These are phyloP conservation scores for Chaetomium globosum DNA, from an alignment of 2,329 filamentous ascomycete genomes.

Conservation along the genomic window DNA sequence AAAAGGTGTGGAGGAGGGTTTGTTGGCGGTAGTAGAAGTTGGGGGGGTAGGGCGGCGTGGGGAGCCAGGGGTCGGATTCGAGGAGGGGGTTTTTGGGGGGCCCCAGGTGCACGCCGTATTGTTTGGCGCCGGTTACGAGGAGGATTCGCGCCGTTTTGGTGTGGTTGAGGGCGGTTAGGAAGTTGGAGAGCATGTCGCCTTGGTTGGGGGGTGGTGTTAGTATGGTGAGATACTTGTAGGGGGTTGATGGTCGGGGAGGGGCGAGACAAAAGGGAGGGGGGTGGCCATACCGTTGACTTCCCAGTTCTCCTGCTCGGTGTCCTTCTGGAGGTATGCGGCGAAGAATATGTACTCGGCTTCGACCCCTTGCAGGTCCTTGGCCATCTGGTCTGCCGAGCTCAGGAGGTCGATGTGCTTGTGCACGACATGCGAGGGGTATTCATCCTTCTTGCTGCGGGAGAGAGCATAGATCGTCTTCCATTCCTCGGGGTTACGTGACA, in stretches of 20 bases:
- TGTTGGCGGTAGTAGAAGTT: conserved; percentile 59
- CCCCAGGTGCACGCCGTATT: conserved; percentile 58
- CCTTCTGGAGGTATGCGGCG: conserved; percentile 36
- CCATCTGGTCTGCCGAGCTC: conserved; percentile 35
- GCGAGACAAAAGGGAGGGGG: neutral
- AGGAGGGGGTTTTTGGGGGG: conserved; percentile 51
- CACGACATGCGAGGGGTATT: conserved; percentile 32
- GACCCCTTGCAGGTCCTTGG: conserved; percentile 34
- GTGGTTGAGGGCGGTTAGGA: conserved; percentile 49
- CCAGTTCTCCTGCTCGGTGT: conserved; percentile 36
- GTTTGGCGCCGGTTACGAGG: conserved; percentile 53
- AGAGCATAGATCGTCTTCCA: conserved; percentile 37
- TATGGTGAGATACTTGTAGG: no score
- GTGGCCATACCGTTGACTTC: conserved; percentile 36
- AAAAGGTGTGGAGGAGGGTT: conserved; percentile 44
- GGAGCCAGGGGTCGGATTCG: conserved; percentile 51
- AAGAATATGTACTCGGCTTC: conserved; percentile 38
- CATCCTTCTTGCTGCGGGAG: conserved; percentile 37
- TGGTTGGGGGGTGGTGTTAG: conserved; percentile 25
- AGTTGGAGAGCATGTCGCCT: conserved; percentile 52
- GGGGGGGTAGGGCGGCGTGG: conserved; percentile 43
- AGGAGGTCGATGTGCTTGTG: conserved; percentile 37
- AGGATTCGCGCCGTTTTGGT: conserved; percentile 52
- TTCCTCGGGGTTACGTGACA: conserved; percentile 26
- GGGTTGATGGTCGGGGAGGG: neutral